Base-by-base conservation (phyloP, 805 yeast species). In the Candida xyloterini region DNA sequence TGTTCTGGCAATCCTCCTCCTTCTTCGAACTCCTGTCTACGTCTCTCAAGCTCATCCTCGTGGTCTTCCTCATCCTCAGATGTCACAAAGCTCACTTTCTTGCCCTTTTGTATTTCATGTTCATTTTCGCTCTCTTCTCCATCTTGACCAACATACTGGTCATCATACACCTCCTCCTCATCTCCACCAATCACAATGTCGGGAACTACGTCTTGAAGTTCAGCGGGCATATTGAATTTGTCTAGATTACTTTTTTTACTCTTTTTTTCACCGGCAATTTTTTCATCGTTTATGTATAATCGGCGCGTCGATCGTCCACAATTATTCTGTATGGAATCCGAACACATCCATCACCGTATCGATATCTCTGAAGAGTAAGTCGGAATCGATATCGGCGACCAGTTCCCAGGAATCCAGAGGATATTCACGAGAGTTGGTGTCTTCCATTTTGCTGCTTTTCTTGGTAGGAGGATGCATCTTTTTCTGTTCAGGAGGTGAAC, bases 1-100 rank as follows among this genome's bases (percentile, higher is more conserved):
- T 93, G 99, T 63, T 85, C 96, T 40, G 99, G 99, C 44, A 93
- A 76, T 38, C 99, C 99, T 44, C 98, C 98, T 64, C 98, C 96
- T 66, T 88, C 98, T 73, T 87, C 95, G 55, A 93, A 90, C 63
- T 91, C 97, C 59, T 79, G 74, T 56, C 74, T 73, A 56, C 88
- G 81, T 46, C 74, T 77, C 63, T 84, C 95, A 59, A 83, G 95
- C 44, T 79, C 87, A 27, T 65, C 63, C 38, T 70, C 69, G 34
- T 74, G 84, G 45, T 74, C 78, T 48, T 79, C 86, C 22, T 54
- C 47, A 26, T 43, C 58, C 35, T 81, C 87, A 23, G 81, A 63
- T 23, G 76, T 81, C 27, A 89, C 89, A 62, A 90, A 90, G 5
- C 93, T 77, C 34, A 91, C 98, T 22, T 81, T 70, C 66, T 90